Conservation (phyloP, 495 filamentous ascomycete species). For the Lentithecium fluviatile region DNA sequence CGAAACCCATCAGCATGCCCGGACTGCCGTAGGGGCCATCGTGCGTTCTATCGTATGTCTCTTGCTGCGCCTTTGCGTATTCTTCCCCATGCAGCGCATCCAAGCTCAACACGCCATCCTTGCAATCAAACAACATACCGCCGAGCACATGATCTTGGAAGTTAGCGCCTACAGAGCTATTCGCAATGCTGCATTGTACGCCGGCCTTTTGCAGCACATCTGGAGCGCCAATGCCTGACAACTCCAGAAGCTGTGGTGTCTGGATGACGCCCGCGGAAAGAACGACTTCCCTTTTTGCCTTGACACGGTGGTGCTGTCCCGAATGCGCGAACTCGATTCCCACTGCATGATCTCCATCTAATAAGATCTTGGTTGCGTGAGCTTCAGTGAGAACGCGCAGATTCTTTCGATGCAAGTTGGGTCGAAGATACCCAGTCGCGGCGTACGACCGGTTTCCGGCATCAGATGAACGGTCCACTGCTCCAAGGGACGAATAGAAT, state of each 20-base stretch:
- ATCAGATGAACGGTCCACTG: too few species aligned
- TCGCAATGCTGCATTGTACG: constrained; percentile 7
- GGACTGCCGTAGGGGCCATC: too few species aligned
- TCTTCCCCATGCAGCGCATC: constrained; percentile 4
- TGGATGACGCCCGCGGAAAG: constrained; percentile 22
- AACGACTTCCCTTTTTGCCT: constrained; percentile 26
- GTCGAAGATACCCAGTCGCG: too few species aligned
- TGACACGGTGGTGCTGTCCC: background rate
- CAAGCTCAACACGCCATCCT: constrained; percentile 1
- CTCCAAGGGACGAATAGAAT: too few species aligned
- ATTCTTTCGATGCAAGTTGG: too few species aligned
- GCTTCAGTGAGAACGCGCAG: constrained; percentile 3
- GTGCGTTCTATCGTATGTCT: too few species aligned
- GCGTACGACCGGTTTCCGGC: too few species aligned
- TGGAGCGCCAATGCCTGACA: constrained; percentile 25
- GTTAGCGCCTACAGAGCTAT: constrained; percentile 17
- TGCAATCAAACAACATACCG: constrained; percentile 12
- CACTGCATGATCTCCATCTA: background rate
- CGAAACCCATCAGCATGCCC: too few species aligned
- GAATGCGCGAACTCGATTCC: constrained; percentile 1
- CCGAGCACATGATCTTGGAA: constrained; percentile 25
- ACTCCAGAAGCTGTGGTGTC: constrained; percentile 22
- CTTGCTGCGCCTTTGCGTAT: too few species aligned
- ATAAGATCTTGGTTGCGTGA: background rate
- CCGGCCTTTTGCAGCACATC: background rate